Evolutionary conservation across 1,284 basidiomycete species (phyloP).

Genomic region (Cutaneotrichosporon mucoides): DNA sequence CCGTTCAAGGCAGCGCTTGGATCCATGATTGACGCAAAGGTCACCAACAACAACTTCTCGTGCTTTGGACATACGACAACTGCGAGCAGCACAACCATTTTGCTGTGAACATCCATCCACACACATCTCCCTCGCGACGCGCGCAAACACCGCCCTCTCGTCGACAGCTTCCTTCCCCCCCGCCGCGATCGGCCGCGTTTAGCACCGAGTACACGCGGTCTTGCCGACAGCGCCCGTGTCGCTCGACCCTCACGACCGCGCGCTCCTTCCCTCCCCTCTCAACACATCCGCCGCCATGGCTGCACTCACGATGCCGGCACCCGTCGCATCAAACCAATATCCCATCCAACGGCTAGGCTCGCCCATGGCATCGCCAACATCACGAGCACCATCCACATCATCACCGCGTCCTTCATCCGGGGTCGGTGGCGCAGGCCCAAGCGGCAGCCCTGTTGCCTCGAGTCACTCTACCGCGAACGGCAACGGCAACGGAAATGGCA

Average conservation of each 20-base stretch:
- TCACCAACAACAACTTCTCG: neutral
- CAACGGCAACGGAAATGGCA: neutral
- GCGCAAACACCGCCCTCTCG: no score
- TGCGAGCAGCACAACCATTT: no score
- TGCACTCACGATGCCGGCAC: conserved; percentile 17
- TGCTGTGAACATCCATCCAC: no score
- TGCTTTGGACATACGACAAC: neutral
- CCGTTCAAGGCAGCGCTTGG: no score
- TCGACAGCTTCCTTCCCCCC: no score
- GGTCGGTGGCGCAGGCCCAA: neutral
- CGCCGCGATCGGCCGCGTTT: no score
- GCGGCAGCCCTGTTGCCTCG: neutral
- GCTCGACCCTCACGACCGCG: no score
- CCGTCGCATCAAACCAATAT: conserved; percentile 3
- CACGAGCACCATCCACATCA: neutral
- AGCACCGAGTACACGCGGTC: no score
- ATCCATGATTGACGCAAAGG: neutral
- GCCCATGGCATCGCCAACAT: neutral
- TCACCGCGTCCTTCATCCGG: neutral
- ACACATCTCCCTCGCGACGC: no score
- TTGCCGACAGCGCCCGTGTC: no score
- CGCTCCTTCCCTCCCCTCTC: neutral
- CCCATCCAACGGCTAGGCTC: neutral
- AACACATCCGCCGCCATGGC: conserved; percentile 7
- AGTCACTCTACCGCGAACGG: neutral